A percentile compares a stretch with the other conserved stretches of the same genome.
These are phyloP conservation scores for Hypoxylon perforatum DNA, from an alignment of 495 filamentous ascomycete genomes.

Conservation along the genomic window DNA sequence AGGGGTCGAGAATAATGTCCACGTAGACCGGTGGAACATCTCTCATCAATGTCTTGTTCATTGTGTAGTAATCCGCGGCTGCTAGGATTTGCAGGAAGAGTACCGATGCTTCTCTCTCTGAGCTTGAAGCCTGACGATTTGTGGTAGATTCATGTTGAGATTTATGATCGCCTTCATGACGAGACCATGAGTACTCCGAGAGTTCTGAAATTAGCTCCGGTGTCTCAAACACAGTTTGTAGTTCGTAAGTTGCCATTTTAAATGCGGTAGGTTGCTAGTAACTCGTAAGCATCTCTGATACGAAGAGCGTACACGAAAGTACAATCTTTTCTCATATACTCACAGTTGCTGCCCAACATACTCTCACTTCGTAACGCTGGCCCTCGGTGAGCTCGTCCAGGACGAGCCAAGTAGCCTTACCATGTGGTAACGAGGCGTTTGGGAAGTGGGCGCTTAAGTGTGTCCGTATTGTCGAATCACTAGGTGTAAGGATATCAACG, in stretches of 20 bases:
- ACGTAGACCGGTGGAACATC: conserved; percentile 77
- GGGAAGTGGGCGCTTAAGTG: conserved; percentile 75
- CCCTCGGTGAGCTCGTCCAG: conserved; percentile 77
- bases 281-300: conserved; percentile 23
- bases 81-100: conserved; percentile 83
- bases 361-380: conserved; percentile 88
- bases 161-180: conserved; percentile 42
- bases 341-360: conserved; percentile 96
- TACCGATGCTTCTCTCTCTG: conserved; percentile 59
- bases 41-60: conserved; percentile 78
- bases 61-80: conserved; percentile 84
- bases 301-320: neutral
- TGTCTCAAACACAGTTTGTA: conserved; percentile 67
- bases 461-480: conserved; percentile 65
- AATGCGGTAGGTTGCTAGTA: conserved; percentile 89
- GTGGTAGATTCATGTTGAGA: conserved; percentile 12
- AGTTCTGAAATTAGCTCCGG: conserved; percentile 72
- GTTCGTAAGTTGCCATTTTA: conserved; percentile 69
- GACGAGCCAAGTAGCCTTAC: conserved; percentile 81
- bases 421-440: conserved; percentile 59
- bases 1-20: conserved; percentile 93
- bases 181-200: conserved; percentile 67
- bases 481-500: conserved; percentile 71
- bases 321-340: conserved; percentile 48
- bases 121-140: conserved; percentile 3